Evolutionary conservation across 495 filamentous ascomycete genomes (phyloP), one percentile per base, ranked within the genome.

Genomic region (Podospora pseudopauciseta): DNA sequence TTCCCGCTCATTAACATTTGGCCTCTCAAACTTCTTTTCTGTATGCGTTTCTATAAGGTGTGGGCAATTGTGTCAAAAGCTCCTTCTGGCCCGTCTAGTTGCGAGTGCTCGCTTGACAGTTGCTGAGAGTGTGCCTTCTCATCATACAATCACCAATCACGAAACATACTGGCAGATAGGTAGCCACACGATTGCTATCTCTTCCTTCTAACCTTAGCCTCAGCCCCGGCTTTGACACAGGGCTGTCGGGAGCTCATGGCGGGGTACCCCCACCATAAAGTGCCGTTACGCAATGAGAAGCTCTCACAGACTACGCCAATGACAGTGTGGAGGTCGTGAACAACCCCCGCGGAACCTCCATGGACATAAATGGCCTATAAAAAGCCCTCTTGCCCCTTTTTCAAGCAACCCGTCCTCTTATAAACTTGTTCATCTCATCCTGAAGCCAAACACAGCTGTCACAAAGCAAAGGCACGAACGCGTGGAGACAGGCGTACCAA

Each of bases 381-480:
- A 49, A 49, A 49, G 39, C 39, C 39, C 39, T 2, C 2, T 16
- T 49, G 39, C 39, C 39, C 39, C 13, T 11, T 49, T 49, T 49
- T 49, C 39, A 49, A 49, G 13, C 39, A 49, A 49, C 3, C 2
- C 39, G 2, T 2, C 13, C 39, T 49, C 13, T 13, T 49, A 2
- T 23, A 15, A 23, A 58, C 55, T n/a, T 58, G 54, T 56, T 56
- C 54, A 56, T 56, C 54, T 56, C 54, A 56, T 56, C 54, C 5
- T 56, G 54, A 18, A 56, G 54, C 19, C 54, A 32, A 32, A 4
- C 39, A 6, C 55, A 15, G 55, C 55, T 56, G 58, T 19, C 58
- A 60, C 16, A 27, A 16, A 30, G 59, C 55, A 20, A 20, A 20
- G 5, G 7, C 55, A 58, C 55, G 55, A 58, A 19, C 23, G 55